Evolutionary conservation across 352 stramenopile species (phyloP).

Genomic region (Phytophthora tentaculata): DNA sequence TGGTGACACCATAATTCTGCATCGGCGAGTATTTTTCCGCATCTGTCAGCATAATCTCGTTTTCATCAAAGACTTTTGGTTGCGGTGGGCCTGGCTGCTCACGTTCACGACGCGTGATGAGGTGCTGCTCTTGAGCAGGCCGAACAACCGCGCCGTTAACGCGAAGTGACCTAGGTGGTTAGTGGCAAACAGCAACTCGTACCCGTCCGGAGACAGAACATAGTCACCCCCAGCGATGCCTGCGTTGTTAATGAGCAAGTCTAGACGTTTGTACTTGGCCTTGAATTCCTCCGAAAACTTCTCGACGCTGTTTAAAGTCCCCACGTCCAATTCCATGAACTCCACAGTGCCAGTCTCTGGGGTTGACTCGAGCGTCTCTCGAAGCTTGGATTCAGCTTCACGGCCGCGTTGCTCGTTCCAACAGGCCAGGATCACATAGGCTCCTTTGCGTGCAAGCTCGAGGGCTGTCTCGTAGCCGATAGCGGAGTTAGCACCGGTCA

Average conservation of each 20-base stretch:
- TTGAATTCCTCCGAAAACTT: constrained; percentile 44
- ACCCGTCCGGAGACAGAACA: constrained; percentile 35
- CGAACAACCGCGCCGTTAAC: constrained; percentile 49
- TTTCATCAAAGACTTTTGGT: constrained; percentile 3
- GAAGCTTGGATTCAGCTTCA: constrained; percentile 22
- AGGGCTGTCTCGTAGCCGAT: constrained; percentile 48
- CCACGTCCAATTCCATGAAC: constrained; percentile 56
- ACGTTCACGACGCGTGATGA: constrained; percentile 51
- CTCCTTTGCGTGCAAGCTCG: constrained; percentile 38
- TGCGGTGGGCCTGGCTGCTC: constrained; percentile 41
- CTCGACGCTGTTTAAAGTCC: constrained; percentile 41
- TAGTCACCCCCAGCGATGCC: constrained; percentile 50
- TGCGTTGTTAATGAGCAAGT: constrained; percentile 76
- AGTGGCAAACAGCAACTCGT: constrained; percentile 62
- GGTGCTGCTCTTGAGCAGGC: constrained; percentile 28
- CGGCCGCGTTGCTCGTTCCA: constrained; percentile 28
- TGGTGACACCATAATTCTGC: constrained; percentile 31
- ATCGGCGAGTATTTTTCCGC: not conserved
- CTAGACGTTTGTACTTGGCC: constrained; percentile 32
- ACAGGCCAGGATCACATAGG: constrained; percentile 47
- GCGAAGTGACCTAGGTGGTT: constrained; percentile 72
- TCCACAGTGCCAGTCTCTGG: constrained; percentile 28
- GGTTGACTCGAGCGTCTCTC: not conserved
- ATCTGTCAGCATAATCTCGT: not conserved
- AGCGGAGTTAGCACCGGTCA: constrained; percentile 53